Conservation (phyloP, 352 stramenopile species). For the Globisporangium acanthophoron region DNA sequence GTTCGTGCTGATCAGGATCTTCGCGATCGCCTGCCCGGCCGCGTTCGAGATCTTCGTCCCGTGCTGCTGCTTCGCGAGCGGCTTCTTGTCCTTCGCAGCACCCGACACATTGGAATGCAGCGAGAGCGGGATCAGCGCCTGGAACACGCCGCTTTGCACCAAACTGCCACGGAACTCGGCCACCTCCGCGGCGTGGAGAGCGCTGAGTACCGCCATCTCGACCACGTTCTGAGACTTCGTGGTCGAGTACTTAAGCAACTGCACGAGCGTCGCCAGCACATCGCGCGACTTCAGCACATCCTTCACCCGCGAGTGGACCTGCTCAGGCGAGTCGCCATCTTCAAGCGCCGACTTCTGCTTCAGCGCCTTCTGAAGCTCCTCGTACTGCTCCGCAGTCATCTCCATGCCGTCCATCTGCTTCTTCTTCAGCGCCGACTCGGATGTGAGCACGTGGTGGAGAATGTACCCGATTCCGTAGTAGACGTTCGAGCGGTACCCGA, state of each 20-base stretch:
- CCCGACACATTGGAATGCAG: constrained; percentile 16
- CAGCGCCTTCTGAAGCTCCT: constrained; percentile 93
- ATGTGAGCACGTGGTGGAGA: constrained; percentile 91
- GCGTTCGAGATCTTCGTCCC: constrained; percentile 85
- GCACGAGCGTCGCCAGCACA: constrained; percentile 68
- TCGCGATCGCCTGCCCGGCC: constrained; percentile 91
- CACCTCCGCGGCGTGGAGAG: constrained; percentile 61
- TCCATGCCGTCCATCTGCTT: constrained; percentile 97
- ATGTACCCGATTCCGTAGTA: constrained; percentile 94
- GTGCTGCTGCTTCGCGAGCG: constrained; percentile 31
- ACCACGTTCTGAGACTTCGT: constrained; percentile 75
- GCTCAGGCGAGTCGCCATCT: constrained; percentile 82
- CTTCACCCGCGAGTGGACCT: constrained; percentile 56
- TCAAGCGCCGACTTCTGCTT: constrained; percentile 93
- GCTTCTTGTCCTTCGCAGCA: constrained; percentile 26
- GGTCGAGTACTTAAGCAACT: constrained; percentile 71
- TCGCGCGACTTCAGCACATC: constrained; percentile 39
- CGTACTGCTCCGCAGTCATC: constrained; percentile 96
- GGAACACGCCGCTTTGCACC: constrained; percentile 76
- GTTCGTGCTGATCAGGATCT: constrained; percentile 97
- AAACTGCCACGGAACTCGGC: constrained; percentile 62
- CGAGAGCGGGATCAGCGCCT: constrained; percentile 62
- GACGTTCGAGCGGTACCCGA: constrained; percentile 74
- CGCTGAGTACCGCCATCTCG: constrained; percentile 68
- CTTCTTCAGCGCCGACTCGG: constrained; percentile 91